phyloP scores from a whole-genome alignment of 306 rosid genomes.

The Chamaecrista fasciculata region DNA sequence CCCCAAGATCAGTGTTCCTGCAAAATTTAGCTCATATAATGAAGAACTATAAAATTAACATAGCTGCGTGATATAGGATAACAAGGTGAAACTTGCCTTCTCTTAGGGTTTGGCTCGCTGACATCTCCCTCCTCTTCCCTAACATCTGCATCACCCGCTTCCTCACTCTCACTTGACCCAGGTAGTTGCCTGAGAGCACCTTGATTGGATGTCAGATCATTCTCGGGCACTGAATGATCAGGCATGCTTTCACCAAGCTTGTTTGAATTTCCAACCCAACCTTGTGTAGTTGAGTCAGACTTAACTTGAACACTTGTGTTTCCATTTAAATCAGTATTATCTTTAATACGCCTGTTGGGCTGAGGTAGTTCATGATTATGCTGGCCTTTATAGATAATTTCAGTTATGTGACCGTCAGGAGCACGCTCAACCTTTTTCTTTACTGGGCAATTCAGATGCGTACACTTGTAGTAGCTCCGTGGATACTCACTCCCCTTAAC shows the following conservation, averaged over 20 bases:
- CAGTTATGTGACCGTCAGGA: conserved; percentile 83
- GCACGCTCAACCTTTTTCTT: conserved; percentile 95
- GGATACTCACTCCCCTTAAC: conserved; percentile 97
- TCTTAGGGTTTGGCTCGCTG: conserved; percentile 75
- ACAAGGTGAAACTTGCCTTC: conserved; percentile 54
- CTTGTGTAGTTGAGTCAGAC: conserved; percentile 57
- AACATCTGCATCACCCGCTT: conserved; percentile 49
- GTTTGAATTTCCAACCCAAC: conserved; percentile 51
- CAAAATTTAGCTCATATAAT: conserved; percentile 21
- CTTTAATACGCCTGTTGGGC: conserved; percentile 72
- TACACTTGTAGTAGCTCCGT: conserved; percentile 96
- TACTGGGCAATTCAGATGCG: conserved; percentile 85
- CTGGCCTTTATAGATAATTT: conserved; percentile 93
- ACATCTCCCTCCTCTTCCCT: conserved; percentile 62
- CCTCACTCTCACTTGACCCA: conserved; percentile 75
- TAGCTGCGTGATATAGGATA: conserved; percentile 1
- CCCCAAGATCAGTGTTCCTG: conserved; percentile 68
- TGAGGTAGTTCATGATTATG: conserved; percentile 90
- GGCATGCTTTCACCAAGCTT: conserved; percentile 47
- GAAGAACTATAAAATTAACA: conserved; percentile 3
- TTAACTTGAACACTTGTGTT: conserved; percentile 44
- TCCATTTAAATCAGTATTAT: conserved; percentile 59
- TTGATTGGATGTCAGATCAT: conserved; percentile 46
- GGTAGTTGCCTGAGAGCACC: conserved; percentile 43
- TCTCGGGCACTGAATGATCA: conserved; percentile 40